These are phyloP conservation scores for Pelargonium australe DNA, from an alignment of 441 rosid genomes.

Conservation along the genomic window DNA sequence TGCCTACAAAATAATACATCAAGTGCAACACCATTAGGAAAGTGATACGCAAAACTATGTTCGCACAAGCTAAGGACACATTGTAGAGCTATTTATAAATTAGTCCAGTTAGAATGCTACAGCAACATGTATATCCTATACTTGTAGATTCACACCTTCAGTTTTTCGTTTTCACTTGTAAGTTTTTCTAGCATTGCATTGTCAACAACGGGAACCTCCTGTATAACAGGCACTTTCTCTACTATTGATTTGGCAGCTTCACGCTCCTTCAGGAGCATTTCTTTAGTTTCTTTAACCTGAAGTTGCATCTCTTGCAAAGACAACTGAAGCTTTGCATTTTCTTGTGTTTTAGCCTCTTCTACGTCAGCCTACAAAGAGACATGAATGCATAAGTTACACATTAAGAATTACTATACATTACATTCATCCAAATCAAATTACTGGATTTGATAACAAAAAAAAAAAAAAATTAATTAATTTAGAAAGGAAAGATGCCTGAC, in stretches of 20 bases:
- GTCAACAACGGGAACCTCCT: constrained; percentile 73
- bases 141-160: constrained; percentile 47
- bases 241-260: constrained; percentile 49
- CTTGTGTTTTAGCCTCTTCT: constrained; percentile 36
- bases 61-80: not conserved
- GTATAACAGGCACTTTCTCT: constrained; percentile 54
- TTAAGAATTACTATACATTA: constrained; percentile 12
- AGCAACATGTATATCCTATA: not conserved
- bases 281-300: constrained; percentile 77
- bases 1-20: not conserved
- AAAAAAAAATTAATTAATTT: too few species aligned
- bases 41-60: not conserved
- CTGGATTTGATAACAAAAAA: not conserved
- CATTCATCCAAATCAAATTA: not conserved
- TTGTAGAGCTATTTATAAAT: not conserved
- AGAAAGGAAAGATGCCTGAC: too few species aligned
- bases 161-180: constrained; percentile 73
- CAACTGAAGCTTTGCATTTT: constrained; percentile 60
- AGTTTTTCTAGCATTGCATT: constrained; percentile 52
- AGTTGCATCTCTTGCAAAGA: constrained; percentile 61
- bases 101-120: not conserved
- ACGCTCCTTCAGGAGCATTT: constrained; percentile 60
- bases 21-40: not conserved
- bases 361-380: constrained; percentile 56
- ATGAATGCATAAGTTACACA: constrained; percentile 25